Conservation (phyloP, 140 eudicot genomes). For the Stevia rebaudiana region DNA sequence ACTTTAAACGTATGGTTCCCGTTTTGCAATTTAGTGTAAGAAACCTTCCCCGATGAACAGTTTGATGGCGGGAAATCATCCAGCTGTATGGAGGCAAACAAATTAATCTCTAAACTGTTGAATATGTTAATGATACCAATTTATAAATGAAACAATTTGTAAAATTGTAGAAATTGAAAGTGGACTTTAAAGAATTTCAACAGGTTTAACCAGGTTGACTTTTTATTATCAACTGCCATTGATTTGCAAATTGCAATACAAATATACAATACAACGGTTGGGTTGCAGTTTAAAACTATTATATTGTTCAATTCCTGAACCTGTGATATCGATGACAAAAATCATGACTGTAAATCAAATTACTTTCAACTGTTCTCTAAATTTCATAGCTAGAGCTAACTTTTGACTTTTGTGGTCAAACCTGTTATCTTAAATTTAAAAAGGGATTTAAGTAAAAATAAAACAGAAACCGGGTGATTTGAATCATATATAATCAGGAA, state of each 20-base stretch:
- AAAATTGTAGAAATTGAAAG: neutral
- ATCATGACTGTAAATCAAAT: neutral
- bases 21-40: constrained; percentile 50
- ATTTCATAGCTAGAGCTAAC: constrained; percentile 4
- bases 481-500: no score
- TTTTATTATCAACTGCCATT: neutral
- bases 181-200: neutral
- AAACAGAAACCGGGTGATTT: no score
- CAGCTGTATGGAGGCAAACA: constrained; percentile 47
- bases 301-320: neutral
- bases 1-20: constrained; percentile 71
- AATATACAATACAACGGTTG: neutral
- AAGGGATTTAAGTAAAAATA: no score
- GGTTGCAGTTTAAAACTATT: neutral
- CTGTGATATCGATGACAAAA: neutral
- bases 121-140: neutral
- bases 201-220: neutral
- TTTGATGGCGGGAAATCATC: constrained; percentile 44
- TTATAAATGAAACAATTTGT: neutral
- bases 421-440: no score
- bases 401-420: no score
- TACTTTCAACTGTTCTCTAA: neutral
- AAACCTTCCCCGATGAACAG: constrained; percentile 59
- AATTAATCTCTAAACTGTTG: no score
- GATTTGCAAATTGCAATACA: no score